Evolutionary conservation across 139 green algal species (phyloP).

Genomic region (Chlorella sp.): DNA sequence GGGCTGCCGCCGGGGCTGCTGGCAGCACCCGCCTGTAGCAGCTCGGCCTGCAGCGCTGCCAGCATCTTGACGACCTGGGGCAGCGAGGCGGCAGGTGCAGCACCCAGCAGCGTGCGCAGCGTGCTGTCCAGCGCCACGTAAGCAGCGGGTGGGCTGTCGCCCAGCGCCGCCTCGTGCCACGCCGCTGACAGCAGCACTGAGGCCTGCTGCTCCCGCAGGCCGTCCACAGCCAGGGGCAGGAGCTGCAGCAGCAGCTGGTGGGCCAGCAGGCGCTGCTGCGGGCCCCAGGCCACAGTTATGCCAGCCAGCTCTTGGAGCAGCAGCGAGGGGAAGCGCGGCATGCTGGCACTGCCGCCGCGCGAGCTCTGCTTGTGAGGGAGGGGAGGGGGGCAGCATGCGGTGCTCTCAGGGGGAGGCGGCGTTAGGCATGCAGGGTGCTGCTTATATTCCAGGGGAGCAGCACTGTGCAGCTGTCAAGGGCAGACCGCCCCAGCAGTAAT

Average conservation of each 20-base stretch:
- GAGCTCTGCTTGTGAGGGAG: neutral
- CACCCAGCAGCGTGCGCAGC: constrained; percentile 14
- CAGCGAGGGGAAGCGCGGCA: constrained; percentile 42
- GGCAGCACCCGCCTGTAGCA: constrained; percentile 1
- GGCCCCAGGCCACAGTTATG: constrained; percentile 28
- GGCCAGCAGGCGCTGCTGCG: constrained; percentile 50
- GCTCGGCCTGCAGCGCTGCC: constrained; percentile 29
- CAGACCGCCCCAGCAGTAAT: no score
- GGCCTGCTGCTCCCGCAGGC: constrained; percentile 39
- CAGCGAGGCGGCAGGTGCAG: constrained; percentile 8
- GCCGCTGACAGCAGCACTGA: constrained; percentile 34
- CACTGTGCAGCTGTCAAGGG: no score
- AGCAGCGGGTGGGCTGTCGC: constrained; percentile 26
- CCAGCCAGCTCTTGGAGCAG: constrained; percentile 45
- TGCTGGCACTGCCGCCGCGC: no score
- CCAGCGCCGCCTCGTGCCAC: constrained; percentile 43
- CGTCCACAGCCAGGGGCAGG: constrained; percentile 36
- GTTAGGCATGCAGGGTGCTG: no score
- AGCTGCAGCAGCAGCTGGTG: constrained; percentile 39
- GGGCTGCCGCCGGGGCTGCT: neutral
- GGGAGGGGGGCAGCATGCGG: neutral
- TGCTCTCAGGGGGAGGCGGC: neutral
- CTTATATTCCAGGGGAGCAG: no score
- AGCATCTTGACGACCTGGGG: constrained; percentile 17
- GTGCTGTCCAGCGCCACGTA: constrained; percentile 41